Percentiles rank a stretch among this genome's conserved stretches.
These are phyloP conservation scores for Candida hispaniensis DNA, from an alignment of 805 yeast genomes.

Conservation along the genomic window DNA sequence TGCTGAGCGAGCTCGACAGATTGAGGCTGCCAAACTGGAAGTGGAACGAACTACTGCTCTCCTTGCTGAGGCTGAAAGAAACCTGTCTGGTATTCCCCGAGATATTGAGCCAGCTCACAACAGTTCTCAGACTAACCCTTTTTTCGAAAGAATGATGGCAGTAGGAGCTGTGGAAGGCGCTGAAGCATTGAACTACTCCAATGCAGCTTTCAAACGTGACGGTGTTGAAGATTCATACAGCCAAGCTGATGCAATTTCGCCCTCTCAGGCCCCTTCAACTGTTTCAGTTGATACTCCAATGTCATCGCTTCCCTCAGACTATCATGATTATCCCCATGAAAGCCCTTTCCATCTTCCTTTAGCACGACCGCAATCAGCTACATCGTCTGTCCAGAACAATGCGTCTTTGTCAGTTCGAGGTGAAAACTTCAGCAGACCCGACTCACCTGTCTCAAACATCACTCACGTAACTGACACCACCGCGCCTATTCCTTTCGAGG, in stretches of 20 bases:
- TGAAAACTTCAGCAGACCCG: constrained; percentile 36
- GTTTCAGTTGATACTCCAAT: constrained; percentile 24
- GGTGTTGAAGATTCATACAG: constrained; percentile 23
- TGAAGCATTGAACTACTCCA: constrained; percentile 13
- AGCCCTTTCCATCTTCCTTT: constrained; percentile 35
- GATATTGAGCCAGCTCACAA: constrained; percentile 18
- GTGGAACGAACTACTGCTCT: constrained; percentile 33
- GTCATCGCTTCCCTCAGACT: constrained; percentile 27
- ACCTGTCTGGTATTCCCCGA: constrained; percentile 20
- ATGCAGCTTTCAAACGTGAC: constrained; percentile 1
- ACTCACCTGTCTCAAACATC: constrained; percentile 28
- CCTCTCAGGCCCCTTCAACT: constrained; percentile 22
- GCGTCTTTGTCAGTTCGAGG: constrained; percentile 86
- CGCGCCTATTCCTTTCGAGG: constrained; percentile 14
- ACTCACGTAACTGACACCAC: constrained; percentile 14
- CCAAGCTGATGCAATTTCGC: constrained; percentile 22
- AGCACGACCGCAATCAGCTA: constrained; percentile 63
- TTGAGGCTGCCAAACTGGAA: constrained; percentile 34
- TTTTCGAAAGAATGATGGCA: constrained; percentile 5
- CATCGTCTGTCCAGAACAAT: constrained; percentile 86
- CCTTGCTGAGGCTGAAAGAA: constrained; percentile 17
- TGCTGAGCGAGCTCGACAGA: constrained; percentile 19
- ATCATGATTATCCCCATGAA: constrained; percentile 17
- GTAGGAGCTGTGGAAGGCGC: constrained; percentile 18
- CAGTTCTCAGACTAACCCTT: constrained; percentile 13